Base-by-base conservation (phyloP, 2,329 filamentous ascomycete genomes). In the Botryotinia calthae region DNA sequence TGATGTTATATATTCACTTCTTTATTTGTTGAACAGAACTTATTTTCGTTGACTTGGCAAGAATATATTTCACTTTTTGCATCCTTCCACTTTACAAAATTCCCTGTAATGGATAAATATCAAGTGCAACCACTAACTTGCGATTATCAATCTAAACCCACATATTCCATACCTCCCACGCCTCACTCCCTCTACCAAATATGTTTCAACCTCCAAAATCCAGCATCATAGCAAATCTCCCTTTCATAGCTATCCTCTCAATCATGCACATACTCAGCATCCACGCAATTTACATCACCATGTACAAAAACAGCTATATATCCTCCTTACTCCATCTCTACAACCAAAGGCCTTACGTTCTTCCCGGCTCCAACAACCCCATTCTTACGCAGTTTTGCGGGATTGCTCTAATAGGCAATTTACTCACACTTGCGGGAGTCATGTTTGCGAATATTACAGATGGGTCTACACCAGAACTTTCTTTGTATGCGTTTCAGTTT, bases 221-320 rank as follows among this genome's bases (percentile, higher is more conserved):
- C 25, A 1, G 12, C 9, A 48, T 6, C 25, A n/a, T 16, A n/a
- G n/a, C 25, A n/a, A n/a, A n/a, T 12, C 12, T 12, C 0, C 25
- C 12, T 1, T n/a, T 5, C 48, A 54, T 54, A n/a, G 5, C 48
- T 2, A 54, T 7, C 25, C 48, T 54, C 10, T 54, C 10, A n/a
- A 16, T n/a, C 12, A 54, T 54, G 10, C 48, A 54, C 25, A 54
- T n/a, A 14, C 10, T 54, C 25, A 1, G 48, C 25, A 54, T n/a
- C 48, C 48, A 54, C 25, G 25, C 10, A n/a, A 54, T 54, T 5
- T n/a, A 16, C 25, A n/a, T n/a, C 25, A 6, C 25, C 25, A 54
- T n/a, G 1, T 54, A 54, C 48, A 25, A 14, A 54, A n/a, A 6
- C 12, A 12, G 25, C 5, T n/a, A 54, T n/a, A n/a, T n/a, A 14